Base-by-base conservation (phyloP, 148 eudicot genomes). In the Euryodendron excelsum region DNA sequence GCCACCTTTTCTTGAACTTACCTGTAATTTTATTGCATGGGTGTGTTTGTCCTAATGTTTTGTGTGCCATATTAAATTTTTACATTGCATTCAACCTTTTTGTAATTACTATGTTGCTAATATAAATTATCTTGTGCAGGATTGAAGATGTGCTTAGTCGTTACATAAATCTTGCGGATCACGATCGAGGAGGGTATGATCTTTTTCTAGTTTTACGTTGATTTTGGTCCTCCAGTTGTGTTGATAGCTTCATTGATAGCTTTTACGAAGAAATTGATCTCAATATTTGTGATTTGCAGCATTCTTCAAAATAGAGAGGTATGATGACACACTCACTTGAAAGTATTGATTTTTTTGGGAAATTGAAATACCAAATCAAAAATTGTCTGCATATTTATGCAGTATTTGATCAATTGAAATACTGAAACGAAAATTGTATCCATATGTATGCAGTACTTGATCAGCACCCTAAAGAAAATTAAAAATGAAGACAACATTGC, bases 141-240 rank as follows among this genome's bases (percentile, higher is more conserved):
- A 89, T 91, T 31, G 95, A 91, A 79, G 97, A 93, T 71, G 97
- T 91, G 20, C 84, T 93, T 56, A 77, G 82, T 4, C 87, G 87
- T 1, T 93, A 89, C 69, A 77, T 91, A 36, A 88, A 80, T 81
- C 88, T 91, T 28, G 76, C 89, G 0, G 97, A 91, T 55, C 90
- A 84, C 39, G 97, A 91, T 21, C 82, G 90, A 81, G 95, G 89
- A 84, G 83, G 82, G 92, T 90, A 84, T 45, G 59, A 7, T 28
- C 48, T 58, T 21, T 28, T 50, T 27, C n/a, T 23, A 1, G 9
- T 5, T 64, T 47, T 12, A 6, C 37, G 0, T 1, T 62, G 10
- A 18, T 21, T 39, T 27, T 31, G 2, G 1, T 4, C 39, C 3
- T 17, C 70, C 47, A 14, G 14, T 13, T 39, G 2, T 34, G 1